A percentile compares a stretch with the other conserved stretches of the same genome.
Conservation (phyloP, 2,329 filamentous ascomycete genomes). For the Trichoderma atroviride region DNA sequence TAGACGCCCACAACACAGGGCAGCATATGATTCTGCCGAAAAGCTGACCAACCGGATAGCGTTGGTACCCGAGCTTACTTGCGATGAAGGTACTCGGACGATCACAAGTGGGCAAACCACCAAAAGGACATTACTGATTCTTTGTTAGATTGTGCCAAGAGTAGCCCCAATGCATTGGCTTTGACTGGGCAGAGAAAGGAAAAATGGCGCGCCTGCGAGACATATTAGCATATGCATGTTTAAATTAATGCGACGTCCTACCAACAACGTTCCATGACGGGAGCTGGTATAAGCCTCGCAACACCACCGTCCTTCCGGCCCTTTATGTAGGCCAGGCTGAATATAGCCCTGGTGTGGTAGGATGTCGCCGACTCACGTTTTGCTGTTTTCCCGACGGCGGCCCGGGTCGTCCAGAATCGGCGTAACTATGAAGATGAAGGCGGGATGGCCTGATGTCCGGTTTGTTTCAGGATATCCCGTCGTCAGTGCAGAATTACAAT, state of each 20-base stretch:
- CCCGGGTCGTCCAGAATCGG: not conserved
- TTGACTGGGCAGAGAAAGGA: not conserved
- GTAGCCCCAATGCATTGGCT: not conserved
- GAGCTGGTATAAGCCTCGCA: not conserved
- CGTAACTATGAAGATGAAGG: not conserved
- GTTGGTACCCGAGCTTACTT: not conserved
- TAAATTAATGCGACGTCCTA: conserved; percentile 10
- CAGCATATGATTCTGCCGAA: conserved; percentile 13
- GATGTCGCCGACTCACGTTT: not conserved
- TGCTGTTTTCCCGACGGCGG: conserved; percentile 16
- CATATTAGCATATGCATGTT: conserved; percentile 15
- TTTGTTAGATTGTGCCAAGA: not conserved
- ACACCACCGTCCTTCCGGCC: not conserved
- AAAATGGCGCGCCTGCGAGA: not conserved
- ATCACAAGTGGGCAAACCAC: not conserved
- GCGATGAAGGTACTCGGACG: not conserved
- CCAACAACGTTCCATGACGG: conserved; percentile 1
- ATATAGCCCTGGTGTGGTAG: conserved; percentile 1
- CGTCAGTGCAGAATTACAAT: not conserved
- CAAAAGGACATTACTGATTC: not conserved
- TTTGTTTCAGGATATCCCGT: conserved; percentile 2
- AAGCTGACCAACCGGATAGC: not conserved
- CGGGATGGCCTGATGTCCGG: not conserved
- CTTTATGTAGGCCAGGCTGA: conserved; percentile 14
- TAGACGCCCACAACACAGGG: not conserved